These are phyloP conservation scores for Chalciporus piperatus DNA, from an alignment of 768 basidiomycete genomes.

Conservation along the genomic window DNA sequence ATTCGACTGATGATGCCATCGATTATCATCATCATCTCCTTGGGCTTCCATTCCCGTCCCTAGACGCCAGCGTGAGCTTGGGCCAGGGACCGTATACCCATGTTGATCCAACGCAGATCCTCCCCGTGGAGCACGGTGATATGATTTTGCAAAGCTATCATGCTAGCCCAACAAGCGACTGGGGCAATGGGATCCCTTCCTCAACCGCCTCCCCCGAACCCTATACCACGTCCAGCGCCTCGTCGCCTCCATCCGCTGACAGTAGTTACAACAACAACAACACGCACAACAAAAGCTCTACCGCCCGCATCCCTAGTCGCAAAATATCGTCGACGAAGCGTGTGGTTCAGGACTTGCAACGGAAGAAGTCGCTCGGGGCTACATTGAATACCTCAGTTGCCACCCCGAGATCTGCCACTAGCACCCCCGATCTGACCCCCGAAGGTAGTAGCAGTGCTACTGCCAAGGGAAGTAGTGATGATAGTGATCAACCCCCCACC, in stretches of 20 bases:
- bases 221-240: constrained; percentile 63
- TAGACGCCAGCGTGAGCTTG: constrained; percentile 41
- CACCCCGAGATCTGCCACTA: constrained; percentile 52
- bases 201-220: constrained; percentile 75
- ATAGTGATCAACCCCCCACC: constrained; percentile 71
- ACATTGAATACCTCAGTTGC: constrained; percentile 24
- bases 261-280: constrained; percentile 33
- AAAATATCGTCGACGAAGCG: constrained; percentile 70
- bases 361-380: constrained; percentile 47
- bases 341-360: constrained; percentile 51
- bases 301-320: constrained; percentile 37
- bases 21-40: constrained; percentile 63
- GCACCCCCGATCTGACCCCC: constrained; percentile 59
- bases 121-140: constrained; percentile 43
- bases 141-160: constrained; percentile 53
- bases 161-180: constrained; percentile 80
- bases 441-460: constrained; percentile 29
- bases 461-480: constrained; percentile 50
- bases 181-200: constrained; percentile 71
- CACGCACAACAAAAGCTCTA: constrained; percentile 20
- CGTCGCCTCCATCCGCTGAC: constrained; percentile 70
- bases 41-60: constrained; percentile 58
- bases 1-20: constrained; percentile 54
- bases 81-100: constrained; percentile 63
- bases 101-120: constrained; percentile 91